phyloP scores from a whole-genome alignment of 441 rosid species.

The Adansonia rubrostipa region DNA sequence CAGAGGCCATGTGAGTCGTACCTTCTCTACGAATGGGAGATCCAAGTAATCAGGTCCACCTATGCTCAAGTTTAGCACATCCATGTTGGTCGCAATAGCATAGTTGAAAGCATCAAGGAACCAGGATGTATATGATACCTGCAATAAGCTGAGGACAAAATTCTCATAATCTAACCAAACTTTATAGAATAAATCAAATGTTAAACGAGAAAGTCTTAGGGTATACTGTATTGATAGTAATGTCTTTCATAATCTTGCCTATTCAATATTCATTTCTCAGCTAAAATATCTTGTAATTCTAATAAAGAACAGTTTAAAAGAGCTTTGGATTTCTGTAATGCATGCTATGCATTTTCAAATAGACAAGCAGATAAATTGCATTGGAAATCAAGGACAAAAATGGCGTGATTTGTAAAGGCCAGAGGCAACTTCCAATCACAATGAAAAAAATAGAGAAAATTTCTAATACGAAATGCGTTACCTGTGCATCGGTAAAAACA shows the following conservation, averaged over 20 bases:
- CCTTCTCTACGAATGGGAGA: conserved; percentile 98
- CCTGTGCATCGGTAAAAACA: conserved; percentile 98
- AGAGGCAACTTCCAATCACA: conserved; percentile 1
- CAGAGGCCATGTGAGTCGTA: conserved; percentile 35
- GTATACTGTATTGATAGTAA: not conserved
- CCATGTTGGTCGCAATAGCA: conserved; percentile 94
- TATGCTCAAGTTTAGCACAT: conserved; percentile 95
- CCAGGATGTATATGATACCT: conserved; percentile 99
- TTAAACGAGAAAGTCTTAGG: not conserved
- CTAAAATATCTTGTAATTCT: not conserved
- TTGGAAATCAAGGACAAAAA: not conserved
- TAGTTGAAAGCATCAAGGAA: conserved; percentile 99
- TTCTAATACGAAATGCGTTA: conserved; percentile 52
- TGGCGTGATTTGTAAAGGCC: not conserved
- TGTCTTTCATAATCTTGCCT: not conserved
- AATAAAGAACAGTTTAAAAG: not conserved
- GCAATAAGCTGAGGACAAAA: conserved; percentile 91
- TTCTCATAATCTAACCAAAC: conserved; percentile 72
- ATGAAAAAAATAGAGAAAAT: conserved; percentile 19
- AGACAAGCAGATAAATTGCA: conserved; percentile 1
- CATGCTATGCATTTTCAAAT: conserved; percentile 12
- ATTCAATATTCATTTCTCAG: not conserved
- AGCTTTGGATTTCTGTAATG: not conserved
- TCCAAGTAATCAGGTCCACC: conserved; percentile 99
- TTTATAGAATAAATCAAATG: conserved; percentile 23